These are phyloP conservation scores for Cryptococcus maquisensis DNA, from an alignment of 1,284 basidiomycete species.

Conservation along the genomic window DNA sequence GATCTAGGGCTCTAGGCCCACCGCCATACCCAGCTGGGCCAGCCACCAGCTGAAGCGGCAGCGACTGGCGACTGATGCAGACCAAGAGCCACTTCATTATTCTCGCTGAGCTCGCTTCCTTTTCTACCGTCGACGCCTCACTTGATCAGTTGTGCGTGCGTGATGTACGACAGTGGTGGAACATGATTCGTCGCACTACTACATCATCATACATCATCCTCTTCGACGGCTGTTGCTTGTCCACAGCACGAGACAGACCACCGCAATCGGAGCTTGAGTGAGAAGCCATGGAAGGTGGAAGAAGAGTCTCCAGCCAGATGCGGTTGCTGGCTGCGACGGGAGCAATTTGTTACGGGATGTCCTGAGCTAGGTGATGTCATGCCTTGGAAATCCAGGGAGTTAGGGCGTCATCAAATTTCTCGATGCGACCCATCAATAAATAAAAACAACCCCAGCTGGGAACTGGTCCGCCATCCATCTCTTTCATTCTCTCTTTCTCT, in stretches of 20 bases:
- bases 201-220: no score
- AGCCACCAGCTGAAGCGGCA: background rate
- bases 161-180: no score
- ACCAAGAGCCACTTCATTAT: no score
- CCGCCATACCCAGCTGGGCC: background rate
- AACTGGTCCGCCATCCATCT: background rate
- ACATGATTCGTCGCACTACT: no score
- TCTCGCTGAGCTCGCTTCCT: no score
- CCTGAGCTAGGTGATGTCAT: slow-evolving; percentile 1
- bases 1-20: background rate
- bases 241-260: no score
- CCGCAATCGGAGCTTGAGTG: no score
- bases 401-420: background rate
- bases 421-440: background rate
- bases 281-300: no score
- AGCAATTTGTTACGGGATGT: background rate
- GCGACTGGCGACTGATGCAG: background rate
- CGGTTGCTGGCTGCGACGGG: background rate
- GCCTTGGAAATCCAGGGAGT: background rate
- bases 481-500: background rate
- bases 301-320: no score
- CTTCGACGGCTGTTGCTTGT: no score
- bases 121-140: no score
- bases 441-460: background rate
- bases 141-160: no score